Percentiles rank a stretch among this genome's conserved stretches.
These are phyloP conservation scores for Rhizopogon salebrosus DNA, from an alignment of 768 basidiomycete genomes.

Conservation along the genomic window DNA sequence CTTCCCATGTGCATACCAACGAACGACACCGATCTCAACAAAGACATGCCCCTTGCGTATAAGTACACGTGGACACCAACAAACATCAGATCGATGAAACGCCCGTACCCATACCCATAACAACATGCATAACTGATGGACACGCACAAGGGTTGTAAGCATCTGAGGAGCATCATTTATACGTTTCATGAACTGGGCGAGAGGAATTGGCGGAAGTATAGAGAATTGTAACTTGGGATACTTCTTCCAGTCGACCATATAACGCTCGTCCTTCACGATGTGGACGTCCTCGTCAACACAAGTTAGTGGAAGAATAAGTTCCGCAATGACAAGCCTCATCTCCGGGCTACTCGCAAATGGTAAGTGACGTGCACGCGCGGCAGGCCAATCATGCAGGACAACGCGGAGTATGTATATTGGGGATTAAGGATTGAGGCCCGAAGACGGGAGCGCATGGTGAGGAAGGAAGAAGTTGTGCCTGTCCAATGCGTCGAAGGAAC, in stretches of 20 bases:
- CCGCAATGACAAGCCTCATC: constrained; percentile 65
- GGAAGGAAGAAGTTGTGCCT: constrained; percentile 78
- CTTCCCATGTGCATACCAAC: too few relatives aligned
- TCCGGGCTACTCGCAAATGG: constrained; percentile 30
- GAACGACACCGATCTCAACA: too few relatives aligned
- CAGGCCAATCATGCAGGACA: constrained; percentile 78
- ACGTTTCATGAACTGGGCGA: too few relatives aligned
- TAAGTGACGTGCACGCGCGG: constrained; percentile 42
- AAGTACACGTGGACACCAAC: too few relatives aligned
- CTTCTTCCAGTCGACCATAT: constrained; percentile 7
- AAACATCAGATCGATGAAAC: too few relatives aligned
- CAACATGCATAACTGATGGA: too few relatives aligned
- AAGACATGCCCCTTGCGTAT: too few relatives aligned
- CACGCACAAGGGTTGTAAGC: too few relatives aligned
- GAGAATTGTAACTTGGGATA: too few relatives aligned
- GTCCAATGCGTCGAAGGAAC: constrained; percentile 44
- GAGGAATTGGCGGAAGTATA: too few relatives aligned
- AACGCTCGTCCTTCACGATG: constrained; percentile 8
- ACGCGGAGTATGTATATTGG: constrained; percentile 68
- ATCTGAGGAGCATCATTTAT: too few relatives aligned
- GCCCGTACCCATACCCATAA: too few relatives aligned
- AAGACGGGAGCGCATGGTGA: constrained; percentile 37
- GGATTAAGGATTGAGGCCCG: constrained; percentile 31
- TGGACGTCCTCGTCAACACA: constrained; percentile 45
- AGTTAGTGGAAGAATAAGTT: constrained; percentile 65